Evolutionary conservation across 176 grass and related monocot genomes (phyloP), one percentile per base, ranked within the genome.

Genomic region (Poa annua): DNA sequence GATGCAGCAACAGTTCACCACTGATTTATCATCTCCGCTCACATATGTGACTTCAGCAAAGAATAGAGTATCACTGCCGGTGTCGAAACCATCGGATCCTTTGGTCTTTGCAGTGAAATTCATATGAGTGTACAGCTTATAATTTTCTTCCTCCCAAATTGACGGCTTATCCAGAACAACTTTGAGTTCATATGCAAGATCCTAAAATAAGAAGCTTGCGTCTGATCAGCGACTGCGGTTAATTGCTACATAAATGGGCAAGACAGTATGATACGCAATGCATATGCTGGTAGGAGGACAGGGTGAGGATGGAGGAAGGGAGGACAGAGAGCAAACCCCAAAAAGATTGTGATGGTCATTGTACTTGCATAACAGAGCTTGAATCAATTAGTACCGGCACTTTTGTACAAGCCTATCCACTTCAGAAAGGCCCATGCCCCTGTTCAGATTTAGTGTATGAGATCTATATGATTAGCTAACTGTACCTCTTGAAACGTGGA

Each of bases 91-190:
- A 45, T 47, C 21, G 2, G 68, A 71, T 25, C 41, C 68, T 71
- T 8, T 71, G 68, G 68, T 71, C n/a, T 47, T 71, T 71, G 68
- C 41, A 71, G 68, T 71, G 68, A 71, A 71, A 48, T 71, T 71
- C 68, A 71, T 47, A 71, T 71, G 68, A 21, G 1, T 8, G 68
- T 47, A 71, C 2, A n/a, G 24, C 39, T 12, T 45, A 0, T 25
- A 6, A n/a, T 45, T 45, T 24, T 71, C 12, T 42, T 47, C 68
- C 68, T 71, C 68, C 68, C 39, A 71, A 15, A 15, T 2, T 45
- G n/a, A 44, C 41, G 41, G 12, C 12, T 22, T 2, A 15, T 25
- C 6, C 68, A 71, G 11, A 14, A 70, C n/a, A 14, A 24, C 20
- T 44, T 44, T 70, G 66, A 70, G 11, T 14, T 70, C 66, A 70